These are phyloP conservation scores for Colletotrichum sansevieriae DNA, from an alignment of 2,329 filamentous ascomycete species.

Conservation along the genomic window DNA sequence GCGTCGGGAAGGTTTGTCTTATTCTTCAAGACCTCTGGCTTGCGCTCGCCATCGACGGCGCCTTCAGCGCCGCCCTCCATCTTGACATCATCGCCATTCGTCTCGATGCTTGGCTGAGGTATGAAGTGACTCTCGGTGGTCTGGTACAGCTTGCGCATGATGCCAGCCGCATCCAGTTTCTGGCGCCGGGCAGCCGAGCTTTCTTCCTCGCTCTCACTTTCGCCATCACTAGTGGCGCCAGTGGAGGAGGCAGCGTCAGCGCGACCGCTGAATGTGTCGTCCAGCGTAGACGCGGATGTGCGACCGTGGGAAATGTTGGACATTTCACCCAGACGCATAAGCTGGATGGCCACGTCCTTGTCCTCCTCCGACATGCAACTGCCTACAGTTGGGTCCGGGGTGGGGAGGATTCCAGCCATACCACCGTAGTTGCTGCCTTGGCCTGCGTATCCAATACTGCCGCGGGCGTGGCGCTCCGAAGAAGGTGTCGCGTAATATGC, in stretches of 20 bases:
- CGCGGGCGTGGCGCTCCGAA: slow-evolving; percentile 75
- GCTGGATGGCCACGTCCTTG: slow-evolving; percentile 92
- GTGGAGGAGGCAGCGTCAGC: slow-evolving; percentile 89
- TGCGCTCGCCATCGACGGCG: slow-evolving; percentile 53
- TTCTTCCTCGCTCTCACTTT: slow-evolving; percentile 75
- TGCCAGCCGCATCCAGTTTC: slow-evolving; percentile 62
- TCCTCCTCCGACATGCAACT: slow-evolving; percentile 97
- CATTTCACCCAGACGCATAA: slow-evolving; percentile 95
- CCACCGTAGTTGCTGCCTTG: slow-evolving; percentile 42
- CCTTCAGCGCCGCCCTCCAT: slow-evolving; percentile 56
- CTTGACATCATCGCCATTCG: slow-evolving; percentile 72
- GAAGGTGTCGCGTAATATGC: slow-evolving; percentile 73
- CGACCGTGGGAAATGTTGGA: slow-evolving; percentile 94
- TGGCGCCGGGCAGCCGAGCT: slow-evolving; percentile 70
- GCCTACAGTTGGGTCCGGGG: slow-evolving; percentile 95
- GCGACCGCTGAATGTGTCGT: slow-evolving; percentile 92
- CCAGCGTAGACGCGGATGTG: slow-evolving; percentile 91
- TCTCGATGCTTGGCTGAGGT: slow-evolving; percentile 54
- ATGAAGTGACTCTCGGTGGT: slow-evolving; percentile 67
- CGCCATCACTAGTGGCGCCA: slow-evolving; percentile 84
- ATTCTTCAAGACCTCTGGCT: slow-evolving; percentile 55
- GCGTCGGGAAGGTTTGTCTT: slow-evolving; percentile 49
- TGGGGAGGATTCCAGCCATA: slow-evolving; percentile 78
- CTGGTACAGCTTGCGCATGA: slow-evolving; percentile 61
- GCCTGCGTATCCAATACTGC: slow-evolving; percentile 68